Evolutionary conservation across 2,329 filamentous ascomycete genomes (phyloP).

Genomic region (Colletotrichum tropicale): DNA sequence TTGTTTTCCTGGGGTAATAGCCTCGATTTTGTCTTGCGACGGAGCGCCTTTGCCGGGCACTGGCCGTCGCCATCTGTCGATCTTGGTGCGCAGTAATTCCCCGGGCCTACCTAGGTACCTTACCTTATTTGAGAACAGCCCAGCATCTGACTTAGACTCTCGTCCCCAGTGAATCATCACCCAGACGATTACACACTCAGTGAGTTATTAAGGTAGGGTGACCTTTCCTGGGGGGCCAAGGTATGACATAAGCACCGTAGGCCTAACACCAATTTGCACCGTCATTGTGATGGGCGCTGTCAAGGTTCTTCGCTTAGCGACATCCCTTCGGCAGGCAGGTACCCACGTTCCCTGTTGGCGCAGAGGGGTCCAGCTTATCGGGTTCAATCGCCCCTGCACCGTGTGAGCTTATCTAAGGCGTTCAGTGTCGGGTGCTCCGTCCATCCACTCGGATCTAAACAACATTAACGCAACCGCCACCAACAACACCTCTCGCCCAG

Average conservation of each 20-base stretch:
- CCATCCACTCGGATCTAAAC: neutral
- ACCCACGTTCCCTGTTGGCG: neutral
- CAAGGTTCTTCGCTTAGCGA: neutral
- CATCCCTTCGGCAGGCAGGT: neutral
- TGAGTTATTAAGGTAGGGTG: too few species aligned
- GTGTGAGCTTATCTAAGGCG: constrained; percentile 18
- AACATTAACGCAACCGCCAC: constrained; percentile 3
- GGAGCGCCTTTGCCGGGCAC: neutral
- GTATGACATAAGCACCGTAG: constrained; percentile 14
- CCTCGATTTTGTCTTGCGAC: neutral
- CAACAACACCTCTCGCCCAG: neutral
- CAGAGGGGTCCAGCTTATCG: constrained; percentile 16
- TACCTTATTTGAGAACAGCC: neutral
- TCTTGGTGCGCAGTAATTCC: neutral
- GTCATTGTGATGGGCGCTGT: neutral
- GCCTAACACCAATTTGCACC: neutral
- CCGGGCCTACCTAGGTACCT: neutral
- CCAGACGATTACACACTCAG: neutral
- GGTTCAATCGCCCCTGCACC: neutral
- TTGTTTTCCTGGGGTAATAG: neutral
- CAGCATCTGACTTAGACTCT: neutral
- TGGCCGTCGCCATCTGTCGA: neutral
- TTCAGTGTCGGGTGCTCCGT: neutral
- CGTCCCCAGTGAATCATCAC: neutral
- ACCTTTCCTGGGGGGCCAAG: neutral